phyloP scores from a whole-genome alignment of 495 filamentous ascomycete species.

The Neurospora discreta region DNA sequence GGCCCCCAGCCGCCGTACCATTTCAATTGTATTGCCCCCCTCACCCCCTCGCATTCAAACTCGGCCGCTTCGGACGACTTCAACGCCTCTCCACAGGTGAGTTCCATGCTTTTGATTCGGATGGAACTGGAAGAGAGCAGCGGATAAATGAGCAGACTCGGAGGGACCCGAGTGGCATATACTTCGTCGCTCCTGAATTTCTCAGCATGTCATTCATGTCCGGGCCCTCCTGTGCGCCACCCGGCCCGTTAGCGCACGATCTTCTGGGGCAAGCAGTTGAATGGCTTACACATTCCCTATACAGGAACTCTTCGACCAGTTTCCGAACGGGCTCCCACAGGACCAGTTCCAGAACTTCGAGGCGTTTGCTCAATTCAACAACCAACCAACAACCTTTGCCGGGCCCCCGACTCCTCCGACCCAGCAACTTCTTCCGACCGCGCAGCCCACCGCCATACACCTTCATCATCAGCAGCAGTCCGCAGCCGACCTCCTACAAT shows the following conservation, averaged over 20 bases:
- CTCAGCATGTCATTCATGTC: not conserved
- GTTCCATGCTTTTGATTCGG: conserved; percentile 15
- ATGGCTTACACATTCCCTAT: conserved; percentile 31
- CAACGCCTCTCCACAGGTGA: conserved; percentile 44
- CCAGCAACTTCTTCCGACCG: conserved; percentile 10
- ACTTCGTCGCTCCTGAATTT: not conserved
- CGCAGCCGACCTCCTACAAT: conserved; percentile 18
- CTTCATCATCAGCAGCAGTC: conserved; percentile 13
- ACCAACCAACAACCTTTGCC: conserved; percentile 24
- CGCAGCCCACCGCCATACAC: conserved; percentile 13
- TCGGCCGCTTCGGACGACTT: conserved; percentile 42
- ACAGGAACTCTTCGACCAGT: conserved; percentile 36
- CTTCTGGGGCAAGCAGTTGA: conserved; percentile 1
- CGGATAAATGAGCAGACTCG: not conserved
- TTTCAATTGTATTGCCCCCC: conserved; percentile 42
- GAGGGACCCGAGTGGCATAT: not conserved
- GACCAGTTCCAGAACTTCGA: conserved; percentile 38
- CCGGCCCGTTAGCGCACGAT: not conserved
- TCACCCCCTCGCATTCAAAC: conserved; percentile 42
- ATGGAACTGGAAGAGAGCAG: not conserved
- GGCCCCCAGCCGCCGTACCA: conserved; percentile 34
- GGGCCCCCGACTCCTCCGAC: conserved; percentile 34
- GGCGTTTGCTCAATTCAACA: conserved; percentile 29
- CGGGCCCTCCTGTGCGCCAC: not conserved
- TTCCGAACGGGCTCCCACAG: conserved; percentile 25